Base-by-base conservation (phyloP, 2,329 filamentous ascomycete species). In the Curvularia verruculosa region DNA sequence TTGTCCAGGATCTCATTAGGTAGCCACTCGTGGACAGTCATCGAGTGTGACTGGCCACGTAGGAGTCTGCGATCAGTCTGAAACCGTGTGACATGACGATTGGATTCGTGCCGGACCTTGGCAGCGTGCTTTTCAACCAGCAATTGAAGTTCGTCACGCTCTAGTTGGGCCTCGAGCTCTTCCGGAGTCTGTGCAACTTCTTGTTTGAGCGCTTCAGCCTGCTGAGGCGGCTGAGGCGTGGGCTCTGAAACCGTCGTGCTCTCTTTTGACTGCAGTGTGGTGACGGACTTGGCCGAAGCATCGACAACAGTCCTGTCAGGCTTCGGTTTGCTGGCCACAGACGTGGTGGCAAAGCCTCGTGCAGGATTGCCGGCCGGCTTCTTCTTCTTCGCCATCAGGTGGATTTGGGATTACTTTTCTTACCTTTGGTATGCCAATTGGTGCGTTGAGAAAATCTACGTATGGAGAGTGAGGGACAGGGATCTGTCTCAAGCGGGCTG, bases 301-400 rank as follows among this genome's bases (percentile, higher is more conserved):
- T 76, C 75, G 31, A 41, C 57, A 6, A 45, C 40, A 28, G 52
- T 31, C 54, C 69, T 72, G 23, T 74, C 72, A 8, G 36, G 65
- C 70, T 94, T 92, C 44, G 85, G 82, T 73, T 91, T 96, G 23
- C 92, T 96, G 41, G 92, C 91, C 58, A 96, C 85, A 1, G 94
- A 98, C 12, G 91, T 96, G 5, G 95, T 99, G 63, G 94, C 92
- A 79, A 97, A 96, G 18, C 93, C 95, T 76, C 95, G 85, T 37
- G 92, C 92, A 58, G 93, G 91, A 77, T 97, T 98, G 29, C 89
- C 86, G 24, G 86, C 85, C 53, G 90, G 84, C 84, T 97, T 98
- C 83, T 92, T 96, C 81, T 97, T 96, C 80, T 96, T 96, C 78
- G 89, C 89, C 90, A 94, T 94, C 64, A 61, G 69, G 24, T n/a